Conservation (phyloP, 2,329 filamentous ascomycete genomes). For the Tolypocladium pustulatum region DNA sequence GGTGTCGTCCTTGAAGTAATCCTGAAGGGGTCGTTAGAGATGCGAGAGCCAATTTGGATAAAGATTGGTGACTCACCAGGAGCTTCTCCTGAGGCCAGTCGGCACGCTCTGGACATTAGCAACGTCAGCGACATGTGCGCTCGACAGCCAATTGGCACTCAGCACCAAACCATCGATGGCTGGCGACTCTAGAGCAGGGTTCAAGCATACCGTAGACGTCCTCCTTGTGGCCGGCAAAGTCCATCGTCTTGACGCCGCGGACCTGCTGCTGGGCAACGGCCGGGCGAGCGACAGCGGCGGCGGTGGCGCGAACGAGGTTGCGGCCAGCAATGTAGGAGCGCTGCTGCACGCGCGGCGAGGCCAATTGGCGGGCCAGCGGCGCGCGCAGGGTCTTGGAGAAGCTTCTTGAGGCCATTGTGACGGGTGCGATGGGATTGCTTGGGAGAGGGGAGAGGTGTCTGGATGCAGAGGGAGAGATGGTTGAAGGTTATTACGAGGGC, state of each 20-base stretch:
- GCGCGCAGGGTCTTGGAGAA: slow-evolving; percentile 58
- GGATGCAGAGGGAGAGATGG: slow-evolving; percentile 11
- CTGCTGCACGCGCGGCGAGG: slow-evolving; percentile 47
- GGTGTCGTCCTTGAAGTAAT: slow-evolving; percentile 99
- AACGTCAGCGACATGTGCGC: slow-evolving; percentile 7
- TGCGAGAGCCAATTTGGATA: background rate
- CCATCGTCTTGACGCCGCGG: slow-evolving; percentile 94
- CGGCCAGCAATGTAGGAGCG: slow-evolving; percentile 53
- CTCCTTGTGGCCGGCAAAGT: slow-evolving; percentile 95
- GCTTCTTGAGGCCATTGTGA: slow-evolving; percentile 68
- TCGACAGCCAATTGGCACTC: background rate
- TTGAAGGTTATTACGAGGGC: background rate
- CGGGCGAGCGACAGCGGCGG: slow-evolving; percentile 42
- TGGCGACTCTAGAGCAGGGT: slow-evolving; percentile 1
- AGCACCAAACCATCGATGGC: background rate
- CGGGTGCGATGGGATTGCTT: background rate
- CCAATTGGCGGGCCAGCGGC: slow-evolving; percentile 53
- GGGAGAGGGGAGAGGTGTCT: slow-evolving; percentile 10
- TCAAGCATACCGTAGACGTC: slow-evolving; percentile 68
- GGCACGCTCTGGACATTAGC: slow-evolving; percentile 67
- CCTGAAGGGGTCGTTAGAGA: slow-evolving; percentile 36
- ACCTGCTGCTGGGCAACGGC: slow-evolving; percentile 56
- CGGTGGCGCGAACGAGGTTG: slow-evolving; percentile 37
- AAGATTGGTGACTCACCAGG: slow-evolving; percentile 51
- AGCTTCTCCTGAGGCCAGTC: slow-evolving; percentile 99